Conservation (phyloP, 2,329 filamentous ascomycete genomes). For the Hypoxylon sp. region DNA sequence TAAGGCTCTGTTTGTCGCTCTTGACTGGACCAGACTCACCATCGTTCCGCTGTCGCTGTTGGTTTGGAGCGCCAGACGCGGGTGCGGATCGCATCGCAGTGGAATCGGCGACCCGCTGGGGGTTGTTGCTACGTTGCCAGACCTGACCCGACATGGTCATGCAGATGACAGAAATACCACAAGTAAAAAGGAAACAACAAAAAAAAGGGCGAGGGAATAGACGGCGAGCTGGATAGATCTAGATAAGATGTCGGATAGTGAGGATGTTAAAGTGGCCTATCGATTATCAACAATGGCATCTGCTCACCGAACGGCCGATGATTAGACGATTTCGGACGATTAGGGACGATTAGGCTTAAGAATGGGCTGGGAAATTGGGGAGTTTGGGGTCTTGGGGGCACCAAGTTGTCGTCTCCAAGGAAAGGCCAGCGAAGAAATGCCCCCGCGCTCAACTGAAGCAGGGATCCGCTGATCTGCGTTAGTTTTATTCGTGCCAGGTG, state of each 20-base stretch:
- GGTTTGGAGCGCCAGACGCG: slow-evolving; percentile 32
- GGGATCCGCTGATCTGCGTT: slow-evolving; percentile 41
- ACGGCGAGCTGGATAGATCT: not conserved
- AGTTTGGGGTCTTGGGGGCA: slow-evolving; percentile 13
- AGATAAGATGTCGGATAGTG: slow-evolving; percentile 5
- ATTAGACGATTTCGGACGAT: slow-evolving; percentile 11
- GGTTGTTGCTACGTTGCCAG: slow-evolving; percentile 45
- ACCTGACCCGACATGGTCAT: slow-evolving; percentile 43
- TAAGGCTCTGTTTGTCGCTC: slow-evolving; percentile 42
- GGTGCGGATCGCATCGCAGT: slow-evolving; percentile 41
- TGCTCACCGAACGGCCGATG: slow-evolving; percentile 34
- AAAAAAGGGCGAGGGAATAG: slow-evolving; percentile 11
- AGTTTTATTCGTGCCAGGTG: slow-evolving; percentile 42
- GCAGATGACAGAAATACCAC: slow-evolving; percentile 16
- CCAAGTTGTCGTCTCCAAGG: slow-evolving; percentile 27
- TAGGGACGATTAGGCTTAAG: not conserved
- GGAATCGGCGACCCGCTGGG: slow-evolving; percentile 39
- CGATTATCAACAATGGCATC: slow-evolving; percentile 26
- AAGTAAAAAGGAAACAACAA: slow-evolving; percentile 4
- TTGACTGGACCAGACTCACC: slow-evolving; percentile 41
- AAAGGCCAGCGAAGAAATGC: slow-evolving; percentile 35
- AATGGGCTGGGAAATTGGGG: slow-evolving; percentile 13
- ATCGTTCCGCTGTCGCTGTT: slow-evolving; percentile 48
- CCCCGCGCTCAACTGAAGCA: slow-evolving; percentile 32
- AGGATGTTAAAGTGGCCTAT: slow-evolving; percentile 15